A percentile compares a stretch with the other conserved stretches of the same genome.
Conservation (phyloP, 257 asterid genomes). For the Solanum piurae region DNA sequence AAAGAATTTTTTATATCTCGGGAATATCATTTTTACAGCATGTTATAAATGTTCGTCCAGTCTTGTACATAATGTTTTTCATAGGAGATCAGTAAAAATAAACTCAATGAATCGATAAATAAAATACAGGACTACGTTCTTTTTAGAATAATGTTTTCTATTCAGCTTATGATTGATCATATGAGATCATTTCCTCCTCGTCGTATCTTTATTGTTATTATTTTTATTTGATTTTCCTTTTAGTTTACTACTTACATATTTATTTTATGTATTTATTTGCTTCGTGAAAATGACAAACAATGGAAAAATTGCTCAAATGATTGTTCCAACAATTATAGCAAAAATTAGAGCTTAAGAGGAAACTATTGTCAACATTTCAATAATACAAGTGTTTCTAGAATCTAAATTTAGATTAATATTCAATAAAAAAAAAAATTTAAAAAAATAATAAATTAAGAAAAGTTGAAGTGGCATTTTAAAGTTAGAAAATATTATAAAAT, state of each 20-base stretch:
- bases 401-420: not conserved
- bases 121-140: no score
- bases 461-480: not conserved
- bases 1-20: no score
- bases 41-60: no score
- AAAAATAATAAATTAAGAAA: not conserved
- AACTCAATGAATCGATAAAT: no score
- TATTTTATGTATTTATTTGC: not conserved
- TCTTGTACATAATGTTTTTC: no score
- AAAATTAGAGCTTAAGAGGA: not conserved
- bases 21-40: no score
- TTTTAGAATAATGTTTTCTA: no score
- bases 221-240: not conserved
- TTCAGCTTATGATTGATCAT: not conserved
- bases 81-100: no score
- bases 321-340: not conserved
- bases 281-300: not conserved
- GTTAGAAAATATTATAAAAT: not conserved
- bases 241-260: not conserved
- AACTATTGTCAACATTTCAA: not conserved
- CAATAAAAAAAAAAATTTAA: not conserved
- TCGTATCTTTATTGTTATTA: no score
- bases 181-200: not conserved
- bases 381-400: not conserved
- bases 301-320: not conserved